Base-by-base conservation (phyloP, 1,284 basidiomycete species). In the Earliella scabrosa region DNA sequence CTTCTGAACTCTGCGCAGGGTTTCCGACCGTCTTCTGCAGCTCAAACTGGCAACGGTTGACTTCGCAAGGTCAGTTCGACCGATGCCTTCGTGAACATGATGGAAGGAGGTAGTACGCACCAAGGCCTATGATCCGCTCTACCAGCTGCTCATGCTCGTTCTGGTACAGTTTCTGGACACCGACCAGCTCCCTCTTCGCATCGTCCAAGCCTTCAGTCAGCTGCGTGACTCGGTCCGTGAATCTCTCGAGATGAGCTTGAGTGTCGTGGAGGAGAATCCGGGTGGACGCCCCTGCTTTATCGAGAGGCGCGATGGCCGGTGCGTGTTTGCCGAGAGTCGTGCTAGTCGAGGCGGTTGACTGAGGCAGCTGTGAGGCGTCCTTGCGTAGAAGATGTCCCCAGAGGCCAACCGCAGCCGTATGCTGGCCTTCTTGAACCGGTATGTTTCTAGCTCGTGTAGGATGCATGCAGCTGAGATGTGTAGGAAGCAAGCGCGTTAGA, bases 201-300 rank as follows among this genome's bases (percentile, higher is more conserved):
- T 66, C 56, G 24, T 73, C 71, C 1, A 73, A 56, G 4, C 56
- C 66, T 11, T 46, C 47, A 4, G 68, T 61, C n/a, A 75, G 63
- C 21, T 60, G 63, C 10, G 79, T 79, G 10, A 83, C 77, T 36
- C 77, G 74, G 16, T 71, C 71, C 0, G 82, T 78, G 60, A 88
- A 88, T 60, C 75, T 81, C 67, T 88, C 85, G 41, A 88, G 75
- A 53, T 82, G 81, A 11, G 77, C 78, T 58, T 87, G 85, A 0
- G 85, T 88, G 67, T 89, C 87, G 58, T 88, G 82, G 6, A 90
- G 71, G 10, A 90, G 76, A 59, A 90, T 80, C 26, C 86, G 79
- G 70, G 85, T 83, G 8, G 87, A 86, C 2, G 85, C 86, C 14
- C 78, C 81, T 10, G 79, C 79, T 63, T 80, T 88, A 71, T 90